Conservation (phyloP, 257 asterid species). For the Cordia subcordata region DNA sequence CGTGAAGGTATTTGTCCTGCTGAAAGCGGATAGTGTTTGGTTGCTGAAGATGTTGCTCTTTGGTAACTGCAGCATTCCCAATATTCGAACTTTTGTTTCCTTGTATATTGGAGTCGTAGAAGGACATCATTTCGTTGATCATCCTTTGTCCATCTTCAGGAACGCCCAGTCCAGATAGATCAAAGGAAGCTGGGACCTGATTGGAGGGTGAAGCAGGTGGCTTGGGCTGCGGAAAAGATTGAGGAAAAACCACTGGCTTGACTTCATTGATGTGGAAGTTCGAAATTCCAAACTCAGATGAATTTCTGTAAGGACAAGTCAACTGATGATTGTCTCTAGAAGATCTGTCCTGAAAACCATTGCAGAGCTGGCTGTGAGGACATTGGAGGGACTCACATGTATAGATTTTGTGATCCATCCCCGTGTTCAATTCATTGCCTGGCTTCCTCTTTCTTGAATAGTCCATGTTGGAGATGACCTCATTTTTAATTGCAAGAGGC, state of each 20-base stretch:
- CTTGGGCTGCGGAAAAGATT: conserved; percentile 38
- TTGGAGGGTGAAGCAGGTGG: conserved; percentile 20
- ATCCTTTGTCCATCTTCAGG: conserved; percentile 80
- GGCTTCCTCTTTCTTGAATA: conserved; percentile 61
- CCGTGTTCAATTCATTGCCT: conserved; percentile 30
- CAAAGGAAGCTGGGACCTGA: conserved; percentile 31
- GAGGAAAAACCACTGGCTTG: conserved; percentile 45
- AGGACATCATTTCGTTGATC: conserved; percentile 66
- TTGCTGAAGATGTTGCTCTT: conserved; percentile 31
- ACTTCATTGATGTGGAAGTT: conserved; percentile 34
- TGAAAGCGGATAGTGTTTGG: conserved; percentile 14
- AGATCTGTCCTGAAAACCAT: conserved; percentile 58
- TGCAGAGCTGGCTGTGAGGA: conserved; percentile 54
- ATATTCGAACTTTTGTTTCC: conserved; percentile 27
- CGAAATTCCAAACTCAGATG: conserved; percentile 38
- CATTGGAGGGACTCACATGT: conserved; percentile 71
- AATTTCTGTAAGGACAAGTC: conserved; percentile 45
- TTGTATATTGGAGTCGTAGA: conserved; percentile 49
- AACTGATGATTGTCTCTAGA: conserved; percentile 68
- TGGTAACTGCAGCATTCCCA: conserved; percentile 17
- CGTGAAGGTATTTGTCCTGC: not conserved
- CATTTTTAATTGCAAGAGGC: conserved; percentile 36
- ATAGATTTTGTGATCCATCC: conserved; percentile 52
- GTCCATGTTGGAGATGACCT: conserved; percentile 40
- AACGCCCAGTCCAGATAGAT: conserved; percentile 55